Evolutionary conservation across 2,329 filamentous ascomycete genomes (phyloP), one percentile per base, ranked within the genome.

Genomic region (Zarea fungicola): DNA sequence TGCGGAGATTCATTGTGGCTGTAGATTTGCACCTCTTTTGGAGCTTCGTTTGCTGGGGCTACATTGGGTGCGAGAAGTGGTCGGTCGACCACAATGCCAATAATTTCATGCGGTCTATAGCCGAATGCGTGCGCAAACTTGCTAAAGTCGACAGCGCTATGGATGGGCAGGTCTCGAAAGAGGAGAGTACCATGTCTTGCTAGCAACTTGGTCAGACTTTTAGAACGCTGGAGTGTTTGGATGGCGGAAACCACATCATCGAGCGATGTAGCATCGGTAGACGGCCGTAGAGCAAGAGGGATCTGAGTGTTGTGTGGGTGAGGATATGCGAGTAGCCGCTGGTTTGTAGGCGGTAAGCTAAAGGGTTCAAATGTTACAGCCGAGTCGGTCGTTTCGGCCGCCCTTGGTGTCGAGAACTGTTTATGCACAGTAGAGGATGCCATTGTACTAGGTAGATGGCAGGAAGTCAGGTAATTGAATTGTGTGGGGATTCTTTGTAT

Each of bases 1-100:
- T 75, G 73, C 0, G 71, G 70, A 0, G 70, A 75, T 53, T 77
- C 74, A 51, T 76, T 77, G 58, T 76, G 74, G 54, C 66, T 75
- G 56, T 74, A 75, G 34, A 76, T 74, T 7, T 69, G 60, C 1
- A 73, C 69, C 42, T 73, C 65, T 53, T 72, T 73, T 1, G 72
- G 70, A 3, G 71, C 65, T 56, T 75, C 71, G 48, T 75, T 77
- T 4, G 73, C 73, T 0, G 73, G 72, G 5, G 42, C 42, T n/a
- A 44, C 42, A 31, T 44, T 44, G 42, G 42, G 42, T 11, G 42
- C 42, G 6, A 34, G 29, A 10, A 31, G 25, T 13, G 72, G 72
- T 35, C 74, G 58, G 40, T 74, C 61, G 6, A 76, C 71, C 0
- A 75, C 71, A 37, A 75, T 75, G 0, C 73, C 73, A 42, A 77